Base-by-base conservation (phyloP, 2,329 filamentous ascomycete genomes). In the Aspergillus pseudoviridinutans region DNA sequence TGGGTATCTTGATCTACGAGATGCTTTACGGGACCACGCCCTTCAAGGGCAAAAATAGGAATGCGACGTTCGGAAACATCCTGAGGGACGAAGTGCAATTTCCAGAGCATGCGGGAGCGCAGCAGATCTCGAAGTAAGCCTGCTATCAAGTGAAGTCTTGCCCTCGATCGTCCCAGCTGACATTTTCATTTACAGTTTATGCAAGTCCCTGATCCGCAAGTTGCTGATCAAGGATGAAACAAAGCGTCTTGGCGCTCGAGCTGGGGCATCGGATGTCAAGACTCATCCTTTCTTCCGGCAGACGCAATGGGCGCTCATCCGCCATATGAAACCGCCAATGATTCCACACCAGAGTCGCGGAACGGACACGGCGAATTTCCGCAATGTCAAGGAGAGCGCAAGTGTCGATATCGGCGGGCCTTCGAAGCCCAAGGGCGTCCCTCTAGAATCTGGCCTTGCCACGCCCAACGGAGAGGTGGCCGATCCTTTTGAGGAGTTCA, bases 11-110 rank as follows among this genome's bases (percentile, higher is more conserved):
- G 70, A 92, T 99, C 56, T 99, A 97, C 74, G 94, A 99, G 76
- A 99, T 99, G 94, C 82, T 99, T 38, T 99, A 93, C 78, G 94
- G 94, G 55, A 99, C 93, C 0, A 99, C 94, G 0, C 94, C 94
- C 1, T 99, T 99, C 83, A 99, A 99, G 80, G 94, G 94, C 66
- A 97, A 99, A 84, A 99, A 97, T 76, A 86, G 94, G 42, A 99
- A 97, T 68, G 92, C 92, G 14, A 99, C 94, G 0, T 99, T 99
- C 78, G 93, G 92, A 60, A 99, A 97, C 72, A 99, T 99, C 65
- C 76, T 99, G 61, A 84, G 92, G 54, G 94, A 99, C 74, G 94
- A 99, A 64, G 94, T 97, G 60, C 90, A 91, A 5, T 99, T 99
- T 77, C 92, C 94, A 0, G 94, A 99, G 68, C 89, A 94, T 65